phyloP scores from a whole-genome alignment of 2,329 filamentous ascomycete genomes.

The Tolypocladium tropicale region DNA sequence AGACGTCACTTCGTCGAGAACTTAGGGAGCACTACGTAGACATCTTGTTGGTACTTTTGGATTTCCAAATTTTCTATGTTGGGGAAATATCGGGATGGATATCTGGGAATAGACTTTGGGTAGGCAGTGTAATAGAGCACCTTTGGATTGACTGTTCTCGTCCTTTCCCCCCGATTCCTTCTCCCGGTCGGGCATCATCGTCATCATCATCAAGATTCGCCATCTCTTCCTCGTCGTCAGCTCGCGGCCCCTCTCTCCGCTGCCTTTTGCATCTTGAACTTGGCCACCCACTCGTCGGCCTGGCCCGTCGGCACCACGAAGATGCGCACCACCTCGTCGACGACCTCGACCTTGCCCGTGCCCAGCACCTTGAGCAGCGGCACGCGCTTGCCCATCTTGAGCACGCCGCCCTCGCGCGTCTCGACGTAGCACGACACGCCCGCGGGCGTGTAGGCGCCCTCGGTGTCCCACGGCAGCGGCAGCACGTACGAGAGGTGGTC shows the following conservation, averaged over 20 bases:
- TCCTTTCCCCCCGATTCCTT: neutral
- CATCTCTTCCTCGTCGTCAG: constrained; percentile 2
- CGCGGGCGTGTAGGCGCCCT: constrained; percentile 52
- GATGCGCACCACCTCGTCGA: constrained; percentile 75
- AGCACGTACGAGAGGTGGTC: constrained; percentile 81
- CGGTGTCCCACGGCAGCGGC: constrained; percentile 75
- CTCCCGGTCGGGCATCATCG: neutral
- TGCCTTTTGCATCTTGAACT: constrained; percentile 69
- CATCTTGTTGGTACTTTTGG: neutral
- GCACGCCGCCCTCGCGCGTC: constrained; percentile 65
- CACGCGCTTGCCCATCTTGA: constrained; percentile 85
- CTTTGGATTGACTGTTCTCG: neutral
- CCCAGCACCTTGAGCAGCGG: constrained; percentile 63
- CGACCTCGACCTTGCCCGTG: constrained; percentile 71
- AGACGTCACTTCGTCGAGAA: neutral
- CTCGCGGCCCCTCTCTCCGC: constrained; percentile 24
- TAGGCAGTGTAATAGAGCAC: neutral
- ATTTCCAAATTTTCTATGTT: neutral
- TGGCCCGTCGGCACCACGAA: constrained; percentile 68
- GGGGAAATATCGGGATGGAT: neutral
- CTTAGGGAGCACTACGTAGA: no score
- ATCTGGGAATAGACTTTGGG: neutral
- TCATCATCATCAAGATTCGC: no score
- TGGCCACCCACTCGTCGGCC: constrained; percentile 66
- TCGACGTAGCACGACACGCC: constrained; percentile 84